phyloP scores from a whole-genome alignment of 345 rosid species.

The Dovyalis caffra region DNA sequence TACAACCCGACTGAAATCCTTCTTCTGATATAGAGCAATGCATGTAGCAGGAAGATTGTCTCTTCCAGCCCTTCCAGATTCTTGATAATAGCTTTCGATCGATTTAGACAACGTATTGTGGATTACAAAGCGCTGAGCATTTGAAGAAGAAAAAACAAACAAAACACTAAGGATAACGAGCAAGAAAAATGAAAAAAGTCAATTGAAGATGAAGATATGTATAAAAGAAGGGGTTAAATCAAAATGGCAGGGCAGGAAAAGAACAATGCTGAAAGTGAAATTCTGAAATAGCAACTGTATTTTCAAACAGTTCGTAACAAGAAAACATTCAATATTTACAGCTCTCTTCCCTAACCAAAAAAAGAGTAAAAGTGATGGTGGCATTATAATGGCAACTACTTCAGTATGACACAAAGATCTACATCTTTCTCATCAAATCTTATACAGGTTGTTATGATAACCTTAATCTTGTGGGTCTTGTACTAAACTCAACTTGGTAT shows the following conservation, averaged over 20 bases:
- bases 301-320: not conserved
- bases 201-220: not conserved
- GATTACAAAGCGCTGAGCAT: constrained; percentile 70
- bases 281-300: not conserved
- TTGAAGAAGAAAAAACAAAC: not conserved
- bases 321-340: not conserved
- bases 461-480: too few relatives aligned
- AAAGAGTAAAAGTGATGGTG: not conserved
- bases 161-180: not conserved
- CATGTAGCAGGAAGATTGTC: constrained; percentile 68
- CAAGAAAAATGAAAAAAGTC: not conserved
- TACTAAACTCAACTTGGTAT: too few relatives aligned
- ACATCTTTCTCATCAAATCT: not conserved
- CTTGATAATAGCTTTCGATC: constrained; percentile 91
- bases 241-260: not conserved
- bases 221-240: too few relatives aligned
- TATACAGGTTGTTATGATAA: not conserved
- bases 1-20: constrained; percentile 89
- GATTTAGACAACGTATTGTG: constrained; percentile 95
- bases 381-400: not conserved
- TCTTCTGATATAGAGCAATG: constrained; percentile 79
- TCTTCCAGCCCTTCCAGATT: constrained; percentile 91
- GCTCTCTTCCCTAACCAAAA: not conserved
- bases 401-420: not conserved
- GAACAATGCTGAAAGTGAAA: not conserved